Base-by-base conservation (phyloP, 2,329 filamentous ascomycete genomes). In the Hypoxylon sp. region DNA sequence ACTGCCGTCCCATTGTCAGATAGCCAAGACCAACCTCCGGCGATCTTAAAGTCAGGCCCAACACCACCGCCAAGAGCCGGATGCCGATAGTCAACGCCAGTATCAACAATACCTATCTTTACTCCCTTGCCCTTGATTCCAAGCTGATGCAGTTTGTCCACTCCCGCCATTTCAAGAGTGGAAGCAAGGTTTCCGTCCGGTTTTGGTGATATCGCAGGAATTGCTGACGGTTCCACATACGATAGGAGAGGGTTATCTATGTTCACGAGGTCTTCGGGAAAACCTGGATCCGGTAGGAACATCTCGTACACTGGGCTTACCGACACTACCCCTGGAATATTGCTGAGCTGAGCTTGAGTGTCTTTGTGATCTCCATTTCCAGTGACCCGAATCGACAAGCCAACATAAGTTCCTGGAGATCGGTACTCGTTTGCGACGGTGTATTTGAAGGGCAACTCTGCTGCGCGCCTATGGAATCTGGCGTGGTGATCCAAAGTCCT, bases 51-150 rank as follows among this genome's bases (percentile, higher is more conserved):
- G 10, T 48, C 65, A 13, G 71, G 59, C 22, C 69, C 71, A 24
- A 61, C 61, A 4, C 69, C 67, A 5, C 64, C 62, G 8, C 69
- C 71, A 1, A 72, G 50, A 5, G 55, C 71, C 1, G 64, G 67
- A 29, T 70, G 67, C 17, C 56, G 50, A 35, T 69, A 73, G 24
- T 71, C 70, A 13, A 68, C 67, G 3, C 71, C 71, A 11, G 65
- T 71, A 53, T 73, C 70, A 39, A 73, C 31, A 8, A 73, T 71
- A 13, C 67, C 71, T 31, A 72, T 55, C 47, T 68, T 68, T 17
- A 72, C 53, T 3, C 65, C 65, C 26, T 72, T 67, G 0, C 71
- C 69, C 31, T 67, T 68, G 17, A 70, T 65, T 1, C 65, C 70
- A 5, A 68, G 53, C 24, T 60, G 59, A 31, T 70, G 71, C 13